These are phyloP conservation scores for Phytophthora idaei DNA, from an alignment of 352 stramenopile genomes.

Conservation along the genomic window DNA sequence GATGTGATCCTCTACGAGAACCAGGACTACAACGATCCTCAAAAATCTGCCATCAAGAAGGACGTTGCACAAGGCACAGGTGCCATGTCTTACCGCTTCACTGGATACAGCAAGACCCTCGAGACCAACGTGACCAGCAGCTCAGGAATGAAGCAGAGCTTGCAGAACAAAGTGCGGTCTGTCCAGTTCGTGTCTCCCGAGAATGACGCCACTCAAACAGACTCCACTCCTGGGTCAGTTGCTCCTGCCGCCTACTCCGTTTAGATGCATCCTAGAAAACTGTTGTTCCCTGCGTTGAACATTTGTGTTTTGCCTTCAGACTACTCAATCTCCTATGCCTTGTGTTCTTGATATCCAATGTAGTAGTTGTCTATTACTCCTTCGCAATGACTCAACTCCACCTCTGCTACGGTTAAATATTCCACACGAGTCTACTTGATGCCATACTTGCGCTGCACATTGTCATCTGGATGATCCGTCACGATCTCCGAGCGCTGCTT, in stretches of 20 bases:
- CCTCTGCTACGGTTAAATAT: too few relatives aligned
- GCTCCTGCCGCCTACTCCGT: conserved; percentile 21
- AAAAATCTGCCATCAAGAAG: neutral
- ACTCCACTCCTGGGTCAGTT: conserved; percentile 25
- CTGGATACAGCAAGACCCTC: conserved; percentile 38
- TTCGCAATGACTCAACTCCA: too few relatives aligned
- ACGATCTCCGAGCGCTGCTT: conserved; percentile 65
- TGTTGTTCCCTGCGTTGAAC: conserved; percentile 2
- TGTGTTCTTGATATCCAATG: too few relatives aligned
- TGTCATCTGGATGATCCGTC: conserved; percentile 48
- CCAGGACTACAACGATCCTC: conserved; percentile 35
- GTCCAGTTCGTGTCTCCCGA: conserved; percentile 27
- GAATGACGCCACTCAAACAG: conserved; percentile 11
- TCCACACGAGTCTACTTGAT: conserved; percentile 35
- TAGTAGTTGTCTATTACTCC: too few relatives aligned
- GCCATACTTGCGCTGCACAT: conserved; percentile 72
- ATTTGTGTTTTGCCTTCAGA: neutral
- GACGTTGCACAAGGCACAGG: conserved; percentile 8
- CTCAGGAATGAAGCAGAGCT: conserved; percentile 24
- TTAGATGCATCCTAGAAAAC: conserved; percentile 13
- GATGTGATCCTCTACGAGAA: conserved; percentile 49
- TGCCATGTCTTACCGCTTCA: conserved; percentile 34
- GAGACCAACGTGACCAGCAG: conserved; percentile 9
- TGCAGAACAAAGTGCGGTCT: conserved; percentile 37
- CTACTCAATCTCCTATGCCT: too few relatives aligned